Evolutionary conservation across 2,329 filamentous ascomycete genomes (phyloP), one percentile per base, ranked within the genome.

Genomic region (Fusarium robinianum): DNA sequence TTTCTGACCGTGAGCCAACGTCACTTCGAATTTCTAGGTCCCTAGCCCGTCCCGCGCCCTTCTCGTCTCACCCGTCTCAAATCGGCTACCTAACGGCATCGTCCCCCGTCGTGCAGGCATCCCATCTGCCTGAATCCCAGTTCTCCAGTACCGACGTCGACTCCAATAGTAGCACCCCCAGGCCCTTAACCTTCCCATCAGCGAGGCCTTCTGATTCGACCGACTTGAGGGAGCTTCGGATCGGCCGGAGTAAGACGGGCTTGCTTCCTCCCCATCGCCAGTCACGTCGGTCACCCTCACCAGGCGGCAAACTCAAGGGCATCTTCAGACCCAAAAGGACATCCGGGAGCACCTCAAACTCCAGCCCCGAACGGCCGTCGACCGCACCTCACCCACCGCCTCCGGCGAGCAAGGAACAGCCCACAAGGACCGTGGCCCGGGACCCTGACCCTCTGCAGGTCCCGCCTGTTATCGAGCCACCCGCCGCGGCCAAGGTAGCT

Each of bases 21-120:
- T 53, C 58, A 47, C 41, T 33, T 44, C n/a, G n/a, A n/a, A n/a
- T 27, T 12, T 14, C 44, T 49, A 59, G 60, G 53, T 57, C 63
- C 40, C 51, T 51, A 47, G 46, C 53, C 54, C 63, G 62, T 55
- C 59, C 62, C 25, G 45, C 54, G 40, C 57, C 58, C 49, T 53
- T 63, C 44, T 79, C 79, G 29, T 72, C 78, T 18, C 80, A 82
- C 64, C 78, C 82, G 39, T 85, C 85, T 22, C 83, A 87, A 58
- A 76, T 80, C 60, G 83, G 81, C 51, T 82, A 86, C 65, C 72
- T 86, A 48, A 87, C 85, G 34, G 81, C 82, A 22, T 86, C 84
- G 19, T 87, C 85, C 15, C 81, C 85, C 21, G 68, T 85, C 46
- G 77, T 87, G 36, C 82, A 84, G 59, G 77, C 79, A 34, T 73